Evolutionary conservation across 1,284 basidiomycete genomes (phyloP).

Genomic region (Fomitopsis palustris): DNA sequence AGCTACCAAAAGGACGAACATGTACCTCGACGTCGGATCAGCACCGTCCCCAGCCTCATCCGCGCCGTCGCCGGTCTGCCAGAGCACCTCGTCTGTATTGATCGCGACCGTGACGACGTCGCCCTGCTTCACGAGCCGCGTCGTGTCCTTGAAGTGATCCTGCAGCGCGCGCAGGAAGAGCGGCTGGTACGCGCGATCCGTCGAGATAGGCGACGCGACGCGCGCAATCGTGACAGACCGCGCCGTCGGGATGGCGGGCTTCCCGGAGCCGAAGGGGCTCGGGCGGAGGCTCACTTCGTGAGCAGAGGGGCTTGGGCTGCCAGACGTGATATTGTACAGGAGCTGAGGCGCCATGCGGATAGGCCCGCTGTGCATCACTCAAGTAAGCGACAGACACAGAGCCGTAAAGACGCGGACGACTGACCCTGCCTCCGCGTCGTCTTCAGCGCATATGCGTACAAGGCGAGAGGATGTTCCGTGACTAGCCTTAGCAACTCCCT

Average conservation of each 20-base stretch:
- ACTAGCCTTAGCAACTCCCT: slow-evolving; percentile 15
- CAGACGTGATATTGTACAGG: slow-evolving; percentile 46
- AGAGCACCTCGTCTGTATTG: slow-evolving; percentile 44
- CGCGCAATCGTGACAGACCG: slow-evolving; percentile 76
- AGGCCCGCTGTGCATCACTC: slow-evolving; percentile 10
- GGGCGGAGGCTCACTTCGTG: slow-evolving; percentile 36
- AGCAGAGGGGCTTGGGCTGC: slow-evolving; percentile 16
- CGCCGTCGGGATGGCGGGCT: slow-evolving; percentile 70
- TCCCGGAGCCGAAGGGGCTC: slow-evolving; percentile 51
- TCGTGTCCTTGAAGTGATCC: slow-evolving; percentile 56
- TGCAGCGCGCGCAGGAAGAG: slow-evolving; percentile 71
- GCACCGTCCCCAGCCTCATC: slow-evolving; percentile 30
- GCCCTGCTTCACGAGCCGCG: slow-evolving; percentile 71
- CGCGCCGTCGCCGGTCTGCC: slow-evolving; percentile 19
- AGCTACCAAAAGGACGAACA: slow-evolving; percentile 8
- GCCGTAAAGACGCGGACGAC: slow-evolving; percentile 2
- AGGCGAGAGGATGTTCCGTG: slow-evolving; percentile 35
- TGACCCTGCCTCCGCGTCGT: slow-evolving; percentile 36
- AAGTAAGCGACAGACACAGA: neutral
- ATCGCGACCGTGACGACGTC: slow-evolving; percentile 80
- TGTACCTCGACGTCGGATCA: slow-evolving; percentile 15
- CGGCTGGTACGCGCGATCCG: slow-evolving; percentile 71
- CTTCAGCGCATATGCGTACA: slow-evolving; percentile 55
- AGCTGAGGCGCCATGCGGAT: slow-evolving; percentile 53
- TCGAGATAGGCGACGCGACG: slow-evolving; percentile 78